Evolutionary conservation across 306 rosid species (phyloP).

Genomic region (Castanea sativa): DNA sequence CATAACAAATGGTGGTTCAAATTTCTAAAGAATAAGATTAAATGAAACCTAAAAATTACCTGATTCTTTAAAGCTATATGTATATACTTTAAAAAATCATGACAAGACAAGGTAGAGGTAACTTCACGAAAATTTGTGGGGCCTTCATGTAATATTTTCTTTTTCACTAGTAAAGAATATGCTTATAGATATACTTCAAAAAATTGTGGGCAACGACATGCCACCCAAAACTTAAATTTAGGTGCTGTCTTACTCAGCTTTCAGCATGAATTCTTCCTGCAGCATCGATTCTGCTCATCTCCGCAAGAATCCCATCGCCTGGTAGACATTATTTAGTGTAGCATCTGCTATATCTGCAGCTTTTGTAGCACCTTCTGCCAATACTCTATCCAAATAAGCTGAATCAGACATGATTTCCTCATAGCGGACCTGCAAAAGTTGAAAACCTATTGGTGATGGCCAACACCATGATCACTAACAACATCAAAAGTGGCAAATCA

Average conservation of each 20-base stretch:
- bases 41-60: constrained; percentile 13
- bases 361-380: constrained; percentile 76
- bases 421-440: constrained; percentile 68
- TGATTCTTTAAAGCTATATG: neutral
- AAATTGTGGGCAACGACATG: constrained; percentile 26
- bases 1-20: neutral
- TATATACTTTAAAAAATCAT: neutral
- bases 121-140: constrained; percentile 26
- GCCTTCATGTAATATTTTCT: constrained; percentile 27
- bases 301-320: constrained; percentile 89
- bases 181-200: constrained; percentile 35
- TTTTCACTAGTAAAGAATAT: constrained; percentile 32
- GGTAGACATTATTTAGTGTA: constrained; percentile 72
- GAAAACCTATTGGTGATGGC: neutral
- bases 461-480: constrained; percentile 9
- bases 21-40: constrained; percentile 6
- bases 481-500: neutral
- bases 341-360: constrained; percentile 79
- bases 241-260: constrained; percentile 36
- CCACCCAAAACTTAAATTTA: constrained; percentile 40
- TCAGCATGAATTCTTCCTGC: constrained; percentile 16
- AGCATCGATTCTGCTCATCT: constrained; percentile 44
- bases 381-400: constrained; percentile 74
- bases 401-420: constrained; percentile 76
- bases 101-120: constrained; percentile 10